phyloP scores from a whole-genome alignment of 768 basidiomycete genomes.

The Hypholoma fasciculare region DNA sequence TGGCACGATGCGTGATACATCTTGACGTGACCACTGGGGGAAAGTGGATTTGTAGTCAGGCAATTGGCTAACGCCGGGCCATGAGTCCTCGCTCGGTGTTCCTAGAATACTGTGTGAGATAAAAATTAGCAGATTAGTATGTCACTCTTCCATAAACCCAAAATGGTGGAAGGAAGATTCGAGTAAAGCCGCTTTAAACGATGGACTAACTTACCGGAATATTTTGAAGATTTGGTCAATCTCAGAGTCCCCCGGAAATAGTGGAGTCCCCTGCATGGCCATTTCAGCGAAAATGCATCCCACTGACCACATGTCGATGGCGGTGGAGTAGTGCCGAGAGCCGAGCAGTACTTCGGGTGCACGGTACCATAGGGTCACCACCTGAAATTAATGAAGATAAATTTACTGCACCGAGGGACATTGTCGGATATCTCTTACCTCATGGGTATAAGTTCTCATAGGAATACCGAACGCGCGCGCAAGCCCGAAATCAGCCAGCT shows the following conservation, averaged over 20 bases:
- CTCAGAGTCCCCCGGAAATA: constrained; percentile 99
- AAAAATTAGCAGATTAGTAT: not conserved
- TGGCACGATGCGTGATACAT: constrained; percentile 65
- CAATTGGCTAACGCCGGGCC: constrained; percentile 87
- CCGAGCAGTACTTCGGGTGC: constrained; percentile 97
- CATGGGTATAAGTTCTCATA: constrained; percentile 98
- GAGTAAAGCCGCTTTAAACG: too few species aligned
- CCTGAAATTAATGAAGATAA: constrained; percentile 47
- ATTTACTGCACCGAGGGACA: constrained; percentile 13
- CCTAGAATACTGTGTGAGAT: constrained; percentile 72
- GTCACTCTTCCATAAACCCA: not conserved
- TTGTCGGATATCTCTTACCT: constrained; percentile 48
- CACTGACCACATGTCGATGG: constrained; percentile 99
- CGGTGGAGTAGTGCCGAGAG: constrained; percentile 94
- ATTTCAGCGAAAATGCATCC: constrained; percentile 99
- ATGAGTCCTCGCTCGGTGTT: constrained; percentile 86
- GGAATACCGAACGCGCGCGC: constrained; percentile 98
- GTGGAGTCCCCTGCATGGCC: constrained; percentile 85
- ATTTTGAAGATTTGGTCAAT: constrained; percentile 99
- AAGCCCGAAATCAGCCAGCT: constrained; percentile 95
- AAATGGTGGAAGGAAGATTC: not conserved
- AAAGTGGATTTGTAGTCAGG: constrained; percentile 97
- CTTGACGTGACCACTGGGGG: constrained; percentile 89
- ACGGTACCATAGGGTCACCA: constrained; percentile 99
- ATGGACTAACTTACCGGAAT: constrained; percentile 68